Percentiles rank a stretch among this genome's conserved stretches.
phyloP scores from a whole-genome alignment of 2,329 filamentous ascomycete species.

The Nothopassalora personata region DNA sequence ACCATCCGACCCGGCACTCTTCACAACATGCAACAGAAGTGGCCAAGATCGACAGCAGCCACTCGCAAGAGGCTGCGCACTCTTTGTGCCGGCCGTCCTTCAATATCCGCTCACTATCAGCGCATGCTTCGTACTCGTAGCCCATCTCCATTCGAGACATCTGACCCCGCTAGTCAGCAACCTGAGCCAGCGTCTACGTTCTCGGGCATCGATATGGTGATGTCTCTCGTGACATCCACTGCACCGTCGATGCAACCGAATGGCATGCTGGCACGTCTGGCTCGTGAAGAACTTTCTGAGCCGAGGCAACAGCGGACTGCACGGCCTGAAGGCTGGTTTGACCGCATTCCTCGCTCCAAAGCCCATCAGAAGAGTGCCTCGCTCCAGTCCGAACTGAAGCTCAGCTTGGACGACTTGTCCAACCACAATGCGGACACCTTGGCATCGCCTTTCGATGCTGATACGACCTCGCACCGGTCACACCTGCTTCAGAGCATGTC shows the following conservation, averaged over 20 bases:
- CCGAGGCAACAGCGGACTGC: conserved; percentile 17
- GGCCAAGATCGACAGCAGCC: conserved; percentile 53
- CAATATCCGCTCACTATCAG: conserved; percentile 59
- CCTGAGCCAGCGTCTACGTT: conserved; percentile 35
- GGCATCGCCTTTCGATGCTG: conserved; percentile 42
- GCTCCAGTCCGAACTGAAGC: conserved; percentile 43
- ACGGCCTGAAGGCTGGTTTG: conserved; percentile 38
- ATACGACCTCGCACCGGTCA: conserved; percentile 16
- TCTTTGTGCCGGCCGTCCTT: conserved; percentile 57
- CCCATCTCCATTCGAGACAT: conserved; percentile 52
- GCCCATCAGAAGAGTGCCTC: conserved; percentile 50
- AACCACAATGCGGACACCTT: conserved; percentile 23
- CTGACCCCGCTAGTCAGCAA: conserved; percentile 29
- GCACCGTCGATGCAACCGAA: conserved; percentile 48
- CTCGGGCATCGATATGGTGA: conserved; percentile 46
- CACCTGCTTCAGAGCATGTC: conserved; percentile 33
- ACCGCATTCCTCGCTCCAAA: conserved; percentile 39
- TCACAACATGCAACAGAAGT: conserved; percentile 37
- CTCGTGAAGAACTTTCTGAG: conserved; percentile 28
- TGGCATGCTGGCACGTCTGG: conserved; percentile 44
- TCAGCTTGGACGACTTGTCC: conserved; percentile 27
- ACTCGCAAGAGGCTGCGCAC: conserved; percentile 55
- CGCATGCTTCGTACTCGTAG: conserved; percentile 56
- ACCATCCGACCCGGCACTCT: conserved; percentile 38
- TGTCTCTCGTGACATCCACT: conserved; percentile 49